phyloP scores from a whole-genome alignment of 2,329 filamentous ascomycete species.

The Fusarium metavorans region DNA sequence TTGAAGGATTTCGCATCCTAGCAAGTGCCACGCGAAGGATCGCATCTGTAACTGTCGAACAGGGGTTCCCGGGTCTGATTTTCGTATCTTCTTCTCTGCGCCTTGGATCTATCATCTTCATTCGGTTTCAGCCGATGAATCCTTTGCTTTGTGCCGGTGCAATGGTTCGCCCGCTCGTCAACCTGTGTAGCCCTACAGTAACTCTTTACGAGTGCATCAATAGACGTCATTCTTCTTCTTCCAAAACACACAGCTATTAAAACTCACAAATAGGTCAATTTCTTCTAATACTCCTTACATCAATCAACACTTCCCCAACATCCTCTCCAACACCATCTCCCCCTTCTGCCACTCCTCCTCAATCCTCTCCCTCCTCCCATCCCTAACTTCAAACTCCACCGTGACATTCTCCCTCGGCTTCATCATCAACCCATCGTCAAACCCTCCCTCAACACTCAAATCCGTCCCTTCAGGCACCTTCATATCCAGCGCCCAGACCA shows the following conservation, averaged over 20 bases:
- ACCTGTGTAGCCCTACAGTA: background rate
- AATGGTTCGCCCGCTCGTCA: background rate
- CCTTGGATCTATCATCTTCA: background rate
- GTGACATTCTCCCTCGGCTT: slow-evolving; percentile 18
- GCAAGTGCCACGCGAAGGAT: background rate
- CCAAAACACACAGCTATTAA: background rate
- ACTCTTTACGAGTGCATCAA: background rate
- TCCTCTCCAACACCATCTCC: slow-evolving; percentile 12
- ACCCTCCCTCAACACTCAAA: slow-evolving; percentile 41
- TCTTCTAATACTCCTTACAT: background rate
- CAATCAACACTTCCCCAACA: slow-evolving; percentile 1
- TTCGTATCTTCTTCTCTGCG: background rate
- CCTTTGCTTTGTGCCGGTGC: background rate
- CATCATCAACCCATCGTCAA: slow-evolving; percentile 38
- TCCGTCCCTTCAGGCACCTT: slow-evolving; percentile 39
- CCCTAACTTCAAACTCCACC: slow-evolving; percentile 15
- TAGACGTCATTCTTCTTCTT: background rate
- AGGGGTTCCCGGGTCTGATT: background rate
- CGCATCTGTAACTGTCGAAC: background rate
- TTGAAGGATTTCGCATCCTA: background rate
- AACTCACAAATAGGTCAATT: background rate
- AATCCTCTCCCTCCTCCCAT: slow-evolving; percentile 4
- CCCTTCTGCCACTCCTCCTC: slow-evolving; percentile 18
- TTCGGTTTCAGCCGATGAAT: background rate
- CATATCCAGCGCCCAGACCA: slow-evolving; percentile 63